Percentiles rank a stretch among this genome's conserved stretches.
These are phyloP conservation scores for Ophiostoma angusticollis DNA, from an alignment of 2,329 filamentous ascomycete species.

Conservation along the genomic window DNA sequence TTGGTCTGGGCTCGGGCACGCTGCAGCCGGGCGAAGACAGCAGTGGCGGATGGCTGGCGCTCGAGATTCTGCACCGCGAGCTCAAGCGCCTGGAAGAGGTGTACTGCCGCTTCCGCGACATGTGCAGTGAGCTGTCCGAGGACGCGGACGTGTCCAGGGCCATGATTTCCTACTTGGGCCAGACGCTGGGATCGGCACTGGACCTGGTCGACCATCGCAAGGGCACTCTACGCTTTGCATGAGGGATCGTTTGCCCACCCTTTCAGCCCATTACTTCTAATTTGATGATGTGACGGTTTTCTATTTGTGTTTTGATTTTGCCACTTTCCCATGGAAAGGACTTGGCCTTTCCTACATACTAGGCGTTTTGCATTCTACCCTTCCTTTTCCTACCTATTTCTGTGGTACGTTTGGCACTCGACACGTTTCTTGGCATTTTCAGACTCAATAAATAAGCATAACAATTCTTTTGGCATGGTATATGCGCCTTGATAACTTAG, in stretches of 20 bases:
- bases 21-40: slow-evolving; percentile 33
- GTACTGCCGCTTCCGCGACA: slow-evolving; percentile 30
- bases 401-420: no score
- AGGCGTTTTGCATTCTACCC: no score
- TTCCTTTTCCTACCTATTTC: not conserved
- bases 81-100: slow-evolving; percentile 34
- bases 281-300: not conserved
- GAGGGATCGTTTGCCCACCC: no score
- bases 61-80: slow-evolving; percentile 35
- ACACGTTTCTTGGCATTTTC: no score
- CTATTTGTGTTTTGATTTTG: not conserved
- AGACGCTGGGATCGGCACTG: slow-evolving; percentile 29
- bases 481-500: no score
- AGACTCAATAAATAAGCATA: no score
- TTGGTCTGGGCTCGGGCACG: no score
- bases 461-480: no score
- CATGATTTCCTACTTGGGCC: slow-evolving; percentile 32
- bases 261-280: not conserved
- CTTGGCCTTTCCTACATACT: no score
- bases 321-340: no score
- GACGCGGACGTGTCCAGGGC: slow-evolving; percentile 31
- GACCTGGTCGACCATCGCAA: slow-evolving; percentile 28
- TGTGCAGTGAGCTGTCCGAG: slow-evolving; percentile 27
- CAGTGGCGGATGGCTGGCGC: slow-evolving; percentile 33
- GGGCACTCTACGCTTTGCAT: slow-evolving; percentile 20